Evolutionary conservation across 2,329 filamentous ascomycete species (phyloP), one percentile per base, ranked within the genome.

Genomic region (Lasiodiplodia theobromae): DNA sequence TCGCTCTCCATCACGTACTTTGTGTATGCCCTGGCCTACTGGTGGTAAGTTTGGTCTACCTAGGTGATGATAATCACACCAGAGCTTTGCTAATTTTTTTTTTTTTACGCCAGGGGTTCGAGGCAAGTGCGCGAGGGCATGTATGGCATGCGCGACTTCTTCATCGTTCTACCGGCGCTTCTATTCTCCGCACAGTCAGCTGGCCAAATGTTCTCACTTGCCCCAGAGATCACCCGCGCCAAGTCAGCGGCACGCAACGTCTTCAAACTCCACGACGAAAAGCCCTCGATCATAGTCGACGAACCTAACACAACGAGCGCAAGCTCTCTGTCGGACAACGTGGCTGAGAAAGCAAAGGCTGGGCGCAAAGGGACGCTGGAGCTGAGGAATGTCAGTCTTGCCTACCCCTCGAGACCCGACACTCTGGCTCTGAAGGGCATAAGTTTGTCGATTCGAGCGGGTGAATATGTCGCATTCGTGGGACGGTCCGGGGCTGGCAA

Each of bases 11-110:
- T 83, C 21, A 82, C 82, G 0, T 83, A 84, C 70, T 83, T 84
- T 70, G 80, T 84, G 1, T 84, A 84, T 69, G 82, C 82, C 38
- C 71, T 84, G 38, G 82, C 82, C 31, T 84, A 84, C 72, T 84
- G 82, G 82, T 84, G 82, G 82, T 74, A 71, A 54, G 71, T 72
- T 74, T 71, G 49, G 71, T 72, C 21, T 25, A 25, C 25, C 25
- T 25, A 44, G 21, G 34, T n/a, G 16, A n/a, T 7, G 14, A 4
- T 7, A 5, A 47, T 21, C 37, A 49, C 21, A 21, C 31, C 16
- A 21, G 40, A 47, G 21, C 25, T 10, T 28, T 25, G 21, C 68
- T 68, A 67, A 67, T 34, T 34, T 34, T 28, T 28, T 18, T 25
- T 25, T 16, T 53, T 31, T 28, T 31, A 3, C 31, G 3, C 21